phyloP scores from a whole-genome alignment of 2,329 filamentous ascomycete species.

The Xylaria sp. region DNA sequence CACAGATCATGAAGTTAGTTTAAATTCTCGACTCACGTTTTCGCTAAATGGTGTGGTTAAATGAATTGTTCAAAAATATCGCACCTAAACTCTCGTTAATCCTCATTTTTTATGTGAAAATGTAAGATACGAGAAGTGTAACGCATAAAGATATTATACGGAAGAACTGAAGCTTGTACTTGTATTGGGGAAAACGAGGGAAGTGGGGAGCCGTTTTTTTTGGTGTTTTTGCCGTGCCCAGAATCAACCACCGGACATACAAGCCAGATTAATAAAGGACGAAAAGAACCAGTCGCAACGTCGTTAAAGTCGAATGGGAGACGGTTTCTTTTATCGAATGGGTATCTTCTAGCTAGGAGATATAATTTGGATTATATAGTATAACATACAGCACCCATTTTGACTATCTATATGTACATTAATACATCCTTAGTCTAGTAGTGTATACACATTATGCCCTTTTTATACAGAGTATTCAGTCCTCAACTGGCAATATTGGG shows the following conservation, averaged over 20 bases:
- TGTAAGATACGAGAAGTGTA: not conserved
- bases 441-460: not conserved
- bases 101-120: slow-evolving; percentile 53
- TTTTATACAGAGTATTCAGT: slow-evolving; percentile 49
- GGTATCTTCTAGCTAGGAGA: slow-evolving; percentile 20
- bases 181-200: slow-evolving; percentile 2
- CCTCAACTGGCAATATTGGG: slow-evolving; percentile 60
- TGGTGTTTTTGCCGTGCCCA: not conserved
- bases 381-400: not conserved
- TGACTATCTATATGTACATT: slow-evolving; percentile 12
- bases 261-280: not conserved
- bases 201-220: slow-evolving; percentile 24
- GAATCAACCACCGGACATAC: not conserved
- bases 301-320: not conserved
- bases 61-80: not conserved
- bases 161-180: not conserved
- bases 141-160: not conserved
- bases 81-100: slow-evolving; percentile 59
- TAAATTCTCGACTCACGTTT: not conserved
- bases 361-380: slow-evolving; percentile 18
- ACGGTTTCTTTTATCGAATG: not conserved
- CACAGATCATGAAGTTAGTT: not conserved
- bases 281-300: not conserved
- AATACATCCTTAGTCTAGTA: slow-evolving; percentile 17
- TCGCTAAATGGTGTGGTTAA: not conserved